Conservation (phyloP, 495 filamentous ascomycete species). For the Xylaria nigripes region DNA sequence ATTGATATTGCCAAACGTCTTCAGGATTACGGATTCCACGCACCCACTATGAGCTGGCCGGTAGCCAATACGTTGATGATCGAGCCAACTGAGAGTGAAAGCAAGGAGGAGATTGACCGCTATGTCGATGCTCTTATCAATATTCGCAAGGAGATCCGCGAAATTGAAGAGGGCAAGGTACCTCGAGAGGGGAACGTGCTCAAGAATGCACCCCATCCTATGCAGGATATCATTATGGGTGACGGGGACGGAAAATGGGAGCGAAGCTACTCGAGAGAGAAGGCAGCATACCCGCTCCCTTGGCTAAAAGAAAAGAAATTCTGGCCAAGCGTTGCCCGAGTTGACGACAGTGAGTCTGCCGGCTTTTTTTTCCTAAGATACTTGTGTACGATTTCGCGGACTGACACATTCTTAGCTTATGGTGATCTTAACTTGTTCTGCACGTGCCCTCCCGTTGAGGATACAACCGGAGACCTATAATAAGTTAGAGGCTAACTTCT, state of each 20-base stretch:
- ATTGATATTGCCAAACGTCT: constrained; percentile 97
- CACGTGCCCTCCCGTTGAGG: constrained; percentile 82
- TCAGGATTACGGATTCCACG: constrained; percentile 97
- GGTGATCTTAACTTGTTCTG: constrained; percentile 93
- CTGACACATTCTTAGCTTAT: constrained; percentile 39
- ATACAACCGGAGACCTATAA: constrained; percentile 35
- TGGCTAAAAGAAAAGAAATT: constrained; percentile 96
- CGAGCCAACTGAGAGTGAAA: constrained; percentile 94
- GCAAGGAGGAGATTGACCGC: constrained; percentile 85
- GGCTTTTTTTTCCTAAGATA: neutral
- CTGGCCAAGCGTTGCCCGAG: constrained; percentile 83
- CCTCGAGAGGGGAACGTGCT: constrained; percentile 81
- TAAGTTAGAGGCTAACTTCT: neutral
- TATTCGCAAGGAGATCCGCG: constrained; percentile 80
- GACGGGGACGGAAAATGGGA: constrained; percentile 59
- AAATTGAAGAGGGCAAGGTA: constrained; percentile 70
- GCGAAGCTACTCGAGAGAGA: constrained; percentile 68
- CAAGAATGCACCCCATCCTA: constrained; percentile 85
- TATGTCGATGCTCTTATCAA: constrained; percentile 89
- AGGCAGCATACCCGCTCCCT: constrained; percentile 80
- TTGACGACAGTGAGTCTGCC: constrained; percentile 72
- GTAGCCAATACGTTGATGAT: constrained; percentile 97
- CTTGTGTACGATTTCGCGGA: constrained; percentile 25
- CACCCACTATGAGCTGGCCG: constrained; percentile 97
- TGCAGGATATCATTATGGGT: constrained; percentile 65